Conservation (phyloP, 768 basidiomycete genomes). For the Hirschioporus abietinus region DNA sequence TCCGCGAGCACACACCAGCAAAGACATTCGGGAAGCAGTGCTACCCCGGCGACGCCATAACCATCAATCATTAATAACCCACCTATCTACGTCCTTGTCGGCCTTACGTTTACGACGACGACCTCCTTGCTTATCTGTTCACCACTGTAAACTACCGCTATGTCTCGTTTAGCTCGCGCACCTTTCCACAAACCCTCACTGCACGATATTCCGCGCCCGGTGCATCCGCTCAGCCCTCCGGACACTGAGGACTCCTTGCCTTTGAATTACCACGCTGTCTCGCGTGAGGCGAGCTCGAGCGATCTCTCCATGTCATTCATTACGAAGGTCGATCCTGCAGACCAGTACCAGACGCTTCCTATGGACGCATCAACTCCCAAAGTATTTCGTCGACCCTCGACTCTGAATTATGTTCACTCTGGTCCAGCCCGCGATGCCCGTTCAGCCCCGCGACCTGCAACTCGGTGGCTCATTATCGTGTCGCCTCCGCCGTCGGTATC, state of each 20-base stretch:
- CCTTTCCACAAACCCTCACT: slow-evolving; percentile 8
- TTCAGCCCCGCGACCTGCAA: slow-evolving; percentile 26
- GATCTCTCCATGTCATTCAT: slow-evolving; percentile 13
- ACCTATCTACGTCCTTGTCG: background rate
- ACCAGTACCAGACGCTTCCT: background rate
- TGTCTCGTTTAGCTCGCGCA: slow-evolving; percentile 22
- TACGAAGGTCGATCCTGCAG: slow-evolving; percentile 13
- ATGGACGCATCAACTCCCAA: background rate
- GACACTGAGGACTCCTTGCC: slow-evolving; percentile 24
- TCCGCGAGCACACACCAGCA: background rate
- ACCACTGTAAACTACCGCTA: slow-evolving; percentile 9
- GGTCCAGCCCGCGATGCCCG: slow-evolving; percentile 36
- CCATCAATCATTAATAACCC: background rate
- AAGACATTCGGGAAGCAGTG: background rate
- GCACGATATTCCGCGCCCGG: slow-evolving; percentile 7
- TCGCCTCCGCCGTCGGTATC: slow-evolving; percentile 57
- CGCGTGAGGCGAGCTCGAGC: background rate
- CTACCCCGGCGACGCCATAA: background rate
- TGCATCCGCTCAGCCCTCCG: slow-evolving; percentile 26
- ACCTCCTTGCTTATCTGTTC: background rate
- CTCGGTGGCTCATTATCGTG: slow-evolving; percentile 55
- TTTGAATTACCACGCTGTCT: background rate
- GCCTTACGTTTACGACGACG: slow-evolving; percentile 1
- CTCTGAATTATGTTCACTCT: slow-evolving; percentile 51
- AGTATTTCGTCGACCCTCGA: slow-evolving; percentile 30